Conservation (phyloP, 2,329 filamentous ascomycete species). For the Colletotrichum theobromicola region DNA sequence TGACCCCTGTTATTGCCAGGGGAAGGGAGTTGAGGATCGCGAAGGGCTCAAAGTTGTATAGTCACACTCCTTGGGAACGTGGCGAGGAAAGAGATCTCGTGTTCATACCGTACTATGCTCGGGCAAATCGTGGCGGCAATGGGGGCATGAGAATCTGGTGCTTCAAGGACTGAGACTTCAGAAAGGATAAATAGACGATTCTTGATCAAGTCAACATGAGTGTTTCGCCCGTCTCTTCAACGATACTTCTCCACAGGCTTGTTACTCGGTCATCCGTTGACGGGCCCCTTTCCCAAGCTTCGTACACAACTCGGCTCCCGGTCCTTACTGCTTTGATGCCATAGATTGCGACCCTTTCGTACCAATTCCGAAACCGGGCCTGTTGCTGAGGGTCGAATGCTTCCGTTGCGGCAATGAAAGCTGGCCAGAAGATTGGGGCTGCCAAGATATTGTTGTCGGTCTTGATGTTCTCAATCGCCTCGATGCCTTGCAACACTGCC, state of each 20-base stretch:
- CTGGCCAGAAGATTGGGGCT: conserved; percentile 28
- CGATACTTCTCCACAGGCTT: conserved; percentile 5
- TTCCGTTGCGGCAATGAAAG: conserved; percentile 27
- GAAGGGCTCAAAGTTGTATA: background rate
- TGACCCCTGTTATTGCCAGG: background rate
- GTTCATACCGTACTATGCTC: conserved; percentile 1
- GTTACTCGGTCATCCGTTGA: background rate
- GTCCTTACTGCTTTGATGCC: conserved; percentile 28
- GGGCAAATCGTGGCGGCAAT: conserved; percentile 2
- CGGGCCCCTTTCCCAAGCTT: conserved; percentile 24
- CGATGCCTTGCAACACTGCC: conserved; percentile 23
- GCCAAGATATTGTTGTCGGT: conserved; percentile 21
- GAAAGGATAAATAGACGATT: background rate
- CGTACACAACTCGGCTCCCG: conserved; percentile 23
- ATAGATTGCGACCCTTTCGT: conserved; percentile 21
- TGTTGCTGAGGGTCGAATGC: conserved; percentile 24
- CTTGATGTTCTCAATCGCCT: conserved; percentile 27
- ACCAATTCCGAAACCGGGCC: conserved; percentile 25
- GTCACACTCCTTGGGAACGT: background rate
- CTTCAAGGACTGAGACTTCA: background rate
- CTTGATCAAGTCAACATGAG: background rate
- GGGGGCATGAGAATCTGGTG: conserved; percentile 3
- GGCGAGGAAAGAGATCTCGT: background rate
- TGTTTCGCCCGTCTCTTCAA: background rate
- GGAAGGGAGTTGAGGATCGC: background rate